These are phyloP conservation scores for Ganoderma boninense DNA, from an alignment of 1,284 basidiomycete species.

Conservation along the genomic window DNA sequence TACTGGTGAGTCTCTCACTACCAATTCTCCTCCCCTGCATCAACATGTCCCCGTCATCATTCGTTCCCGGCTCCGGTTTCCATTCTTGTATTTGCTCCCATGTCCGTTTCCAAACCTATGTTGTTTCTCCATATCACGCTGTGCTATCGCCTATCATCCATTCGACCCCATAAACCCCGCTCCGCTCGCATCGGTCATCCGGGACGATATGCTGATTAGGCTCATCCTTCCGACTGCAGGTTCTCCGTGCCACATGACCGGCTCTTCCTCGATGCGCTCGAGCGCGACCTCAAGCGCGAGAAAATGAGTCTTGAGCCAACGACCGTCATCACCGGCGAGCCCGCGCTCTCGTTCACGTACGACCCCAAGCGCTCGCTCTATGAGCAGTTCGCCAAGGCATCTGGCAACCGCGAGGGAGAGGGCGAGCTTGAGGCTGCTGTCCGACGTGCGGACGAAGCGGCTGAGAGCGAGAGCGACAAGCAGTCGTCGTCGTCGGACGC, in stretches of 20 bases:
- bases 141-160: not conserved
- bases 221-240: conserved; percentile 49
- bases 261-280: conserved; percentile 93
- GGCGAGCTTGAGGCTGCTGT: conserved; percentile 64
- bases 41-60: not conserved
- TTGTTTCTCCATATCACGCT: not conserved
- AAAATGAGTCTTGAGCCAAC: conserved; percentile 89
- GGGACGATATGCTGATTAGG: conserved; percentile 8
- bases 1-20: conserved; percentile 72
- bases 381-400: conserved; percentile 81
- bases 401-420: conserved; percentile 61
- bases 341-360: conserved; percentile 84
- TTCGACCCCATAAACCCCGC: conserved; percentile 11
- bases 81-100: not conserved
- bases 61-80: conserved; percentile 1
- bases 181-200: conserved; percentile 34
- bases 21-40: not conserved
- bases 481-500: conserved; percentile 35
- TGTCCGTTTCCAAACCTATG: conserved; percentile 3
- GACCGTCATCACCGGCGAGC: conserved; percentile 80
- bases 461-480: conserved; percentile 36
- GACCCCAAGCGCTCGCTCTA: conserved; percentile 86
- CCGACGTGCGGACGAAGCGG: conserved; percentile 51
- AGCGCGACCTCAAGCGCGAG: conserved; percentile 92
- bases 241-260: conserved; percentile 92